phyloP scores from a whole-genome alignment of 352 stramenopile species.

The Blastocystis sp. region DNA sequence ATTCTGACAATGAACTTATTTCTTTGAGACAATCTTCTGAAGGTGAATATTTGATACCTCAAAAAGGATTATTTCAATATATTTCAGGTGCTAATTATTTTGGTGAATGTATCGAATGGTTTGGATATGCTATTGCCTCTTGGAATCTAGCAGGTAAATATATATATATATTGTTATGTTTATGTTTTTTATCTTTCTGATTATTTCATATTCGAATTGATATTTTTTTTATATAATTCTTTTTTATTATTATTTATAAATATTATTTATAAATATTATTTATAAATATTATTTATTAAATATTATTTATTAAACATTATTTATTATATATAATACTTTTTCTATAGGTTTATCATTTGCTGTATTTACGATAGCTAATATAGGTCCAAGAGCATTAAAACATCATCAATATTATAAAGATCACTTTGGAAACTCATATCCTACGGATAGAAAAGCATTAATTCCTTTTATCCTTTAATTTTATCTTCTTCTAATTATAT shows the following conservation, averaged over 20 bases:
- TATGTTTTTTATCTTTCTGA: constrained; percentile 40
- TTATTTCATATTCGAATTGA: no score
- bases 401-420: constrained; percentile 55
- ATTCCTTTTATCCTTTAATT: constrained; percentile 52
- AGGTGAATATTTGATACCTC: constrained; percentile 51
- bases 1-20: constrained; percentile 51
- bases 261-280: no score
- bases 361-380: constrained; percentile 50
- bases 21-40: constrained; percentile 42
- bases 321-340: no score
- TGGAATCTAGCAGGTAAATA: constrained; percentile 28
- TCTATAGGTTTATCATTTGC: constrained; percentile 48
- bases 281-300: no score
- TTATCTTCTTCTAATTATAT: no score
- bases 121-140: constrained; percentile 50
- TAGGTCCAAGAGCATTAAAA: constrained; percentile 49
- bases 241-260: no score
- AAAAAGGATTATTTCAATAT: constrained; percentile 49
- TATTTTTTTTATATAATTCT: no score
- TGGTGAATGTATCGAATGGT: constrained; percentile 60
- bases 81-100: constrained; percentile 55
- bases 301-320: no score
- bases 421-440: constrained; percentile 52
- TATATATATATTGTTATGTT: no score
- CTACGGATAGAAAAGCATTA: constrained; percentile 48